Evolutionary conservation across 441 rosid genomes (phyloP).

Genomic region (Arabidopsis hybrid): DNA sequence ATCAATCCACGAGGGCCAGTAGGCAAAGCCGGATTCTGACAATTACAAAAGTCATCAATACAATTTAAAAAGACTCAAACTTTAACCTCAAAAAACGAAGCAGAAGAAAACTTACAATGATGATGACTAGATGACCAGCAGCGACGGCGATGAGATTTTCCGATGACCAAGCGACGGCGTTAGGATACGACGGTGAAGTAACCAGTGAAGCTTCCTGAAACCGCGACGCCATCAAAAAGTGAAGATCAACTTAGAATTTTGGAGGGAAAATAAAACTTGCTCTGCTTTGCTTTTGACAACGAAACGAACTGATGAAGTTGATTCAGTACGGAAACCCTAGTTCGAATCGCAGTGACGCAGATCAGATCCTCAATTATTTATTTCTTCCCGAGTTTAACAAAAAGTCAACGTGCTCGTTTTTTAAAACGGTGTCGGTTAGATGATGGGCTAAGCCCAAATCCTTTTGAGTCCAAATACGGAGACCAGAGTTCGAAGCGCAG

Average conservation of each 20-base stretch:
- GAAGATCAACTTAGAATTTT: constrained; percentile 24
- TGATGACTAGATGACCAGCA: constrained; percentile 78
- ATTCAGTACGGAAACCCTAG: constrained; percentile 47
- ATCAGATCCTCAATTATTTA: constrained; percentile 15
- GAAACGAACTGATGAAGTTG: not conserved
- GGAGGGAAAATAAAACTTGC: constrained; percentile 48
- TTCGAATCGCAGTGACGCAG: constrained; percentile 49
- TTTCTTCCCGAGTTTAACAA: not conserved
- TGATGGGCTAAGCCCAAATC: too few relatives aligned
- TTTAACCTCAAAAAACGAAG: not conserved
- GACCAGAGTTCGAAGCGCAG: not conserved
- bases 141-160: constrained; percentile 93
- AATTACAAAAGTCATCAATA: not conserved
- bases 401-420: constrained; percentile 11
- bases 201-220: constrained; percentile 82
- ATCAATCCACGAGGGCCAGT: constrained; percentile 88
- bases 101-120: constrained; percentile 57
- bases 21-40: constrained; percentile 88
- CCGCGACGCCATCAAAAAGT: constrained; percentile 61
- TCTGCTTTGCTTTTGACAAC: constrained; percentile 1
- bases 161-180: constrained; percentile 91
- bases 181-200: constrained; percentile 76
- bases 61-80: not conserved
- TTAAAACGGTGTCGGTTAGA: too few relatives aligned
- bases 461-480: too few relatives aligned